Conservation (phyloP, 1,139 yeast genomes). For the Chernovozyma sophiae-reginae region DNA sequence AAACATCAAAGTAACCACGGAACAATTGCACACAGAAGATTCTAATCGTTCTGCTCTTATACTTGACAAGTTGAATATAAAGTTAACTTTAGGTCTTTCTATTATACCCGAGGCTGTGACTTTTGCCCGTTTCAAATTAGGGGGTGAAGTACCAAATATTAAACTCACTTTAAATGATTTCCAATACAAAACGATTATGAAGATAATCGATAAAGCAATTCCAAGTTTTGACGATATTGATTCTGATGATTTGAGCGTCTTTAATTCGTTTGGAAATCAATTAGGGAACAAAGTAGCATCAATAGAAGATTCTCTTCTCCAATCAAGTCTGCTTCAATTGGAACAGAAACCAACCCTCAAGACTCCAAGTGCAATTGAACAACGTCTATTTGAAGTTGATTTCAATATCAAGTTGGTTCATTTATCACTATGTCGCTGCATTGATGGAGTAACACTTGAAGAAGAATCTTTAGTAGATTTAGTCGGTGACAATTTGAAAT, state of each 20-base stretch:
- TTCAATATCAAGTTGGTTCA: conserved; percentile 64
- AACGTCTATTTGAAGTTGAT: conserved; percentile 65
- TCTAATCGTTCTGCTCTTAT: conserved; percentile 48
- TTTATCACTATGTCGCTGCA: conserved; percentile 65
- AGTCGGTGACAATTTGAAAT: conserved; percentile 58
- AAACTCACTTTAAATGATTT: conserved; percentile 75
- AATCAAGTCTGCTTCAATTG: conserved; percentile 8
- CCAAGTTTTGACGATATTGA: conserved; percentile 51
- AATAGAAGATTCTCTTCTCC: conserved; percentile 11
- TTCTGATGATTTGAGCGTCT: conserved; percentile 28
- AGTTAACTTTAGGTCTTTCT: conserved; percentile 71
- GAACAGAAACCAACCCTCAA: conserved; percentile 7
- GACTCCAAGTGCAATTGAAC: conserved; percentile 29
- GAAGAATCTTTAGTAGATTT: conserved; percentile 72
- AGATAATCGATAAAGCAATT: conserved; percentile 63
- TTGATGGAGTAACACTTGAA: conserved; percentile 53
- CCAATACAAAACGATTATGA: conserved; percentile 85
- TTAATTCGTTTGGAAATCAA: conserved; percentile 31
- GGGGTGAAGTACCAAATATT: conserved; percentile 78
- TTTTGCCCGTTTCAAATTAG: conserved; percentile 66
- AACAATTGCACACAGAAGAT: conserved; percentile 50
- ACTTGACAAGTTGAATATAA: conserved; percentile 71
- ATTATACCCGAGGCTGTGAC: conserved; percentile 78
- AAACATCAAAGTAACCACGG: conserved; percentile 70
- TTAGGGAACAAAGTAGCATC: conserved; percentile 19